Evolutionary conservation across 169 alveolate species (phyloP).

Genomic region (Theileria luwenshuni): DNA sequence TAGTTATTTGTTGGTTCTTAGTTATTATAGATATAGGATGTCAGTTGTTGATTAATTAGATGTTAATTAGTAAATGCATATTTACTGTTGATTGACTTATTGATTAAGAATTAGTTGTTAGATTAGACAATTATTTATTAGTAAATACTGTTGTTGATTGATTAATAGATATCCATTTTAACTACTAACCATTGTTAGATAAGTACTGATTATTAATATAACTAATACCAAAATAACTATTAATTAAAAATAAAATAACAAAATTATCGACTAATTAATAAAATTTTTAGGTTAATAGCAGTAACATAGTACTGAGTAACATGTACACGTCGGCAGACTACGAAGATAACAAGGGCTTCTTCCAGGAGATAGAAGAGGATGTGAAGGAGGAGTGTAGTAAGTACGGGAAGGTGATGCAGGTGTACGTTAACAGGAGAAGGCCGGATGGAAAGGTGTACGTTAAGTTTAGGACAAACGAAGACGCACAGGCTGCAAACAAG

Average conservation of each 20-base stretch:
- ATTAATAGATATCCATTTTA: background rate
- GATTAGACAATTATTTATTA: background rate
- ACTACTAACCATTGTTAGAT: no score
- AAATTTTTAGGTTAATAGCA: slow-evolving; percentile 43
- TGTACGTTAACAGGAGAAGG: slow-evolving; percentile 74
- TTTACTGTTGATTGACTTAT: no score
- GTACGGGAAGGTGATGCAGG: slow-evolving; percentile 81
- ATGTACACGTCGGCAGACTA: slow-evolving; percentile 82
- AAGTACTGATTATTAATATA: no score
- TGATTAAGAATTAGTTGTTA: no score
- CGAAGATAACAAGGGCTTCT: slow-evolving; percentile 75
- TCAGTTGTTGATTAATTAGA: no score
- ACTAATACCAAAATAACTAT: no score
- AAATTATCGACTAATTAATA: no score
- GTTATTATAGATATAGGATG: no score
- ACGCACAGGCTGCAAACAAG: slow-evolving; percentile 76
- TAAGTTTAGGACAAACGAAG: slow-evolving; percentile 67
- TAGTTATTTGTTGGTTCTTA: no score
- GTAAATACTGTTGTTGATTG: background rate
- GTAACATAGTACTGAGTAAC: slow-evolving; percentile 77
- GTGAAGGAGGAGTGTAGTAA: slow-evolving; percentile 86
- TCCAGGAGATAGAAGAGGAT: slow-evolving; percentile 85
- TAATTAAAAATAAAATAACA: no score
- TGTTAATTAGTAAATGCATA: no score
- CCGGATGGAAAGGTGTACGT: slow-evolving; percentile 85